Evolutionary conservation across 352 stramenopile species (phyloP).

Genomic region (Phytophthora sp.): DNA sequence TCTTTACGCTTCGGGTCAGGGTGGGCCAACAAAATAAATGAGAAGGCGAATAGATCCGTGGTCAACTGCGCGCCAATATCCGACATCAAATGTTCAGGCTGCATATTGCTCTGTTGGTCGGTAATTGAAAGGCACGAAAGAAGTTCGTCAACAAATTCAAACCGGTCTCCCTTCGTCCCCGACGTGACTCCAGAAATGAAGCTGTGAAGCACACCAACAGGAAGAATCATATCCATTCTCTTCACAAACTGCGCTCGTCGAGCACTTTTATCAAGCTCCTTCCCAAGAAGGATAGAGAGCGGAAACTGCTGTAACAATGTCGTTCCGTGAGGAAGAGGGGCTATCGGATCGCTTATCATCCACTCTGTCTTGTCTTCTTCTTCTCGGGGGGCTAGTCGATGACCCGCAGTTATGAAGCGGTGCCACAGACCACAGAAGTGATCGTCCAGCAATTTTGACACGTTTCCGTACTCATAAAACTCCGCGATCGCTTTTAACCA

Average conservation of each 20-base stretch:
- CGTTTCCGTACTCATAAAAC: conserved; percentile 56
- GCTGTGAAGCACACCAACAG: conserved; percentile 50
- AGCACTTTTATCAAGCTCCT: conserved; percentile 26
- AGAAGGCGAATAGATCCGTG: conserved; percentile 75
- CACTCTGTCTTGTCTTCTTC: conserved; percentile 25
- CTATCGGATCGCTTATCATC: conserved; percentile 26
- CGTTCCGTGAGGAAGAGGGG: conserved; percentile 28
- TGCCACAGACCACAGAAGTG: conserved; percentile 75
- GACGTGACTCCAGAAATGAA: conserved; percentile 35
- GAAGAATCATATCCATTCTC: conserved; percentile 61
- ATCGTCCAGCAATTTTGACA: conserved; percentile 58
- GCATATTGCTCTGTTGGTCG: not conserved
- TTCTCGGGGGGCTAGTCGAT: conserved; percentile 4
- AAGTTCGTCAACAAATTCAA: conserved; percentile 48
- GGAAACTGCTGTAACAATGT: conserved; percentile 48
- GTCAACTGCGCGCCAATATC: conserved; percentile 62
- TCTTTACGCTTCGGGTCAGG: conserved; percentile 41
- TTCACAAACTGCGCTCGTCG: conserved; percentile 25
- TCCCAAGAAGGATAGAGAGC: conserved; percentile 33
- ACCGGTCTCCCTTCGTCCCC: conserved; percentile 18
- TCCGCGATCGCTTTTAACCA: conserved; percentile 56
- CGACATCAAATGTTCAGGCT: conserved; percentile 13
- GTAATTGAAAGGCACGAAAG: conserved; percentile 28
- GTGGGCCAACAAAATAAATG: conserved; percentile 53
- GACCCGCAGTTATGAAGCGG: conserved; percentile 34